These are phyloP conservation scores for Colletotrichum trifolii DNA, from an alignment of 2,329 filamentous ascomycete genomes.

Conservation along the genomic window DNA sequence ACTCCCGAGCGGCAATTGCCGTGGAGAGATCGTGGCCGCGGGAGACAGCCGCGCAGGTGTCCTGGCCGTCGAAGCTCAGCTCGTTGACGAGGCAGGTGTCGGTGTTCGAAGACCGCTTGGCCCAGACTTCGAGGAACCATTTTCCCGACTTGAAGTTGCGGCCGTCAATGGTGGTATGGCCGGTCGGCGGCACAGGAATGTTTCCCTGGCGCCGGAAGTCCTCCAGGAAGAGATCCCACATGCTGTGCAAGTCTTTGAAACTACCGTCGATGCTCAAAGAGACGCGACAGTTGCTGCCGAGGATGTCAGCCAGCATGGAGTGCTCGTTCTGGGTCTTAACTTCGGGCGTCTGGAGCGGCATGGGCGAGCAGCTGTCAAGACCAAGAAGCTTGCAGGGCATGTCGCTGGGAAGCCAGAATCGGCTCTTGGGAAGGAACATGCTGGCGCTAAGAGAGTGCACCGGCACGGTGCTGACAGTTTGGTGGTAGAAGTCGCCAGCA, in stretches of 20 bases:
- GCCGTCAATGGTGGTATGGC: slow-evolving; percentile 53
- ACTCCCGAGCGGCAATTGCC: background rate
- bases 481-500: slow-evolving; percentile 59
- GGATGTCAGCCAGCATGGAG: slow-evolving; percentile 12
- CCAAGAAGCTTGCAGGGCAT: slow-evolving; percentile 42
- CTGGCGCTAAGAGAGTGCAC: slow-evolving; percentile 66
- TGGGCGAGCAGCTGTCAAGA: slow-evolving; percentile 19
- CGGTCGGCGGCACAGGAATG: slow-evolving; percentile 46
- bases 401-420: slow-evolving; percentile 51
- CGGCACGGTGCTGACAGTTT: slow-evolving; percentile 59
- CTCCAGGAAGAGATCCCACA: slow-evolving; percentile 13
- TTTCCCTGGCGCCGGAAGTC: slow-evolving; percentile 40
- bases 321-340: background rate
- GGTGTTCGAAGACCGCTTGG: slow-evolving; percentile 8
- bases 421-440: slow-evolving; percentile 62
- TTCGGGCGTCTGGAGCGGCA: slow-evolving; percentile 1
- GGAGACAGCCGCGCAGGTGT: slow-evolving; percentile 2
- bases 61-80: slow-evolving; percentile 2
- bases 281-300: slow-evolving; percentile 53
- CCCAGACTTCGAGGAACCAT: slow-evolving; percentile 18
- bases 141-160: slow-evolving; percentile 44
- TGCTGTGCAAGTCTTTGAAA: slow-evolving; percentile 10
- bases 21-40: slow-evolving; percentile 5
- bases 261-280: slow-evolving; percentile 54
- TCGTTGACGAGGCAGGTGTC: slow-evolving; percentile 4